Percentiles rank a stretch among this genome's conserved stretches.
Conservation (phyloP, 495 filamentous ascomycete species). For the Entonaema liquescens region DNA sequence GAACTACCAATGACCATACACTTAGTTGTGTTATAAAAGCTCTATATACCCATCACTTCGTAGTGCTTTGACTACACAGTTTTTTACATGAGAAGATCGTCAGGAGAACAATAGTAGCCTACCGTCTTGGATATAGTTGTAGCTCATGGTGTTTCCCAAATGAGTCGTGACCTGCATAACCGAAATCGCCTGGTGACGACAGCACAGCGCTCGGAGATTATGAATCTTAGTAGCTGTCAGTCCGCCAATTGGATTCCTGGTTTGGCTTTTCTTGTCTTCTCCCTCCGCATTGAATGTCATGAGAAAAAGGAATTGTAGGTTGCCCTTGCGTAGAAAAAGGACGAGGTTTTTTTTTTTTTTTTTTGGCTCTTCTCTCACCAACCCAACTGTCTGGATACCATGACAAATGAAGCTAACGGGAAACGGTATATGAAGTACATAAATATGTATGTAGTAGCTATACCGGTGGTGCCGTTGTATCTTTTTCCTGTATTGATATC, state of each 20-base stretch:
- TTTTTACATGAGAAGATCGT: conserved; percentile 5
- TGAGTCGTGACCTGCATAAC: conserved; percentile 29
- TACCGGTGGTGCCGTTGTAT: not conserved
- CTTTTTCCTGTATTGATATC: not conserved
- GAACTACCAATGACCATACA: not conserved
- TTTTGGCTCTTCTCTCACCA: too few relatives aligned
- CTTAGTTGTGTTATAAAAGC: not conserved
- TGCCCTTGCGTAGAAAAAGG: conserved; percentile 18
- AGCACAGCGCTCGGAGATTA: conserved; percentile 27
- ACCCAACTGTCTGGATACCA: not conserved
- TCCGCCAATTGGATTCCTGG: conserved; percentile 7
- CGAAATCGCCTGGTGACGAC: conserved; percentile 27
- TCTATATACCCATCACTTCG: too few relatives aligned
- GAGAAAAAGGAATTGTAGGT: not conserved
- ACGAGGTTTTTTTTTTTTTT: conserved; percentile 1
- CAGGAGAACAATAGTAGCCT: conserved; percentile 5
- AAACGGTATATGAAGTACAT: not conserved
- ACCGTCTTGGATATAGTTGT: not conserved
- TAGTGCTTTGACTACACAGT: not conserved
- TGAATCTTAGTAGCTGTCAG: conserved; percentile 3
- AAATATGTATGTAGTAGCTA: not conserved
- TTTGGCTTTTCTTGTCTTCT: not conserved
- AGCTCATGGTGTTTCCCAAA: conserved; percentile 19
- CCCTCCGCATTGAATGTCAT: not conserved
- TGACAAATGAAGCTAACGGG: conserved; percentile 1